Percentiles rank a stretch among this genome's conserved stretches.
Evolutionary conservation across 106 monocot genomes (phyloP).

Genomic region (Dioscorea alata): DNA sequence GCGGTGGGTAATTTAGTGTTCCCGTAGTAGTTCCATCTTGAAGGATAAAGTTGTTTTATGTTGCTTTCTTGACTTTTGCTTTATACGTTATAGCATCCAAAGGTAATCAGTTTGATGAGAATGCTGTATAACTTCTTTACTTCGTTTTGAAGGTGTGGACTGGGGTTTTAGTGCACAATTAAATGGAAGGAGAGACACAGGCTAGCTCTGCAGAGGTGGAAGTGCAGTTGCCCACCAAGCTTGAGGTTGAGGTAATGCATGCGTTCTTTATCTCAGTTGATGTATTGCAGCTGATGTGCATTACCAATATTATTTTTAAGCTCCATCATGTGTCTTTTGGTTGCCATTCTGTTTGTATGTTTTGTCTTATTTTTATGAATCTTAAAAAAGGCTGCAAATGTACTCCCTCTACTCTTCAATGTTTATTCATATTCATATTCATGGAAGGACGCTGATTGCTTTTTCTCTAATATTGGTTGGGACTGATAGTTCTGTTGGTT

Average conservation of each 20-base stretch:
- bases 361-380: background rate
- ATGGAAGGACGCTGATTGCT: background rate
- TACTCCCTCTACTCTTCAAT: too few relatives aligned
- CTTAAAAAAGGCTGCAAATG: background rate
- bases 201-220: slow-evolving; percentile 8
- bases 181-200: slow-evolving; percentile 16
- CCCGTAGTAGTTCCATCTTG: too few relatives aligned
- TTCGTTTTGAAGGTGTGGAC: too few relatives aligned
- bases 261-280: background rate
- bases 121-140: too few relatives aligned
- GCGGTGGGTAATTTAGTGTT: too few relatives aligned
- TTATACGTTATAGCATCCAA: too few relatives aligned
- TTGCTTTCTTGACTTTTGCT: too few relatives aligned
- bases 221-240: slow-evolving; percentile 9
- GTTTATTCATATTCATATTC: too few relatives aligned
- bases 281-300: background rate
- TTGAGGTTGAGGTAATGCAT: background rate
- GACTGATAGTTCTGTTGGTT: too few relatives aligned
- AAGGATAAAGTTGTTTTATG: too few relatives aligned
- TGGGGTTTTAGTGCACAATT: background rate
- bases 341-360: background rate
- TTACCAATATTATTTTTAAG: background rate
- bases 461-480: background rate
- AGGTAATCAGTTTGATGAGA: too few relatives aligned
- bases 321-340: background rate